Evolutionary conservation across 1,284 basidiomycete species (phyloP).

Genomic region (Porodaedalea pini): DNA sequence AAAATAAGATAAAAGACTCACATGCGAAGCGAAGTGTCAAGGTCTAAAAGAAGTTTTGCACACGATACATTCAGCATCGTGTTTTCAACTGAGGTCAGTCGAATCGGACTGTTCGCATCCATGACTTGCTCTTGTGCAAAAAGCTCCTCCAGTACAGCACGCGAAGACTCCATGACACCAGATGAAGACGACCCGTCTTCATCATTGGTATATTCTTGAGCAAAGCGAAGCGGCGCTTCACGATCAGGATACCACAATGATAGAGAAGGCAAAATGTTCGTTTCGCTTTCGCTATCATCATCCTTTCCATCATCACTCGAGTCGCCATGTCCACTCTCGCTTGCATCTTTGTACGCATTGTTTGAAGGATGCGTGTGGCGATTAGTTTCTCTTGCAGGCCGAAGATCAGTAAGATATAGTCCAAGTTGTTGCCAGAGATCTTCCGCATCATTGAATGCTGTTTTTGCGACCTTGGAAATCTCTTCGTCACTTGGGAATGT

Average conservation of each 20-base stretch:
- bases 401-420: not conserved
- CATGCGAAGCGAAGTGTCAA: not conserved
- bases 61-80: not conserved
- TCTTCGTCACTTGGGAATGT: constrained; percentile 18
- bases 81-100: not conserved
- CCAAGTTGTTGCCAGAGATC: constrained; percentile 11
- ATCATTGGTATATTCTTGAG: not conserved
- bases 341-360: not conserved
- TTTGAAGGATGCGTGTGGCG: not conserved
- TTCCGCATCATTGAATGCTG: constrained; percentile 20
- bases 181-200: not conserved
- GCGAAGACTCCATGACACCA: not conserved
- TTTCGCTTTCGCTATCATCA: too few species aligned
- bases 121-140: not conserved
- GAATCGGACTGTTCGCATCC: not conserved
- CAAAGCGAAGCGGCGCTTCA: not conserved
- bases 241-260: not conserved
- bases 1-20: too few species aligned
- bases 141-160: not conserved
- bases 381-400: too few species aligned
- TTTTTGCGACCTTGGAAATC: constrained; percentile 1
- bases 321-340: too few species aligned
- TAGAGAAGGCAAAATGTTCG: not conserved
- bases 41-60: not conserved
- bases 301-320: not conserved